Base-by-base conservation (phyloP, 106 monocot genomes). In the Allium fistulosum region DNA sequence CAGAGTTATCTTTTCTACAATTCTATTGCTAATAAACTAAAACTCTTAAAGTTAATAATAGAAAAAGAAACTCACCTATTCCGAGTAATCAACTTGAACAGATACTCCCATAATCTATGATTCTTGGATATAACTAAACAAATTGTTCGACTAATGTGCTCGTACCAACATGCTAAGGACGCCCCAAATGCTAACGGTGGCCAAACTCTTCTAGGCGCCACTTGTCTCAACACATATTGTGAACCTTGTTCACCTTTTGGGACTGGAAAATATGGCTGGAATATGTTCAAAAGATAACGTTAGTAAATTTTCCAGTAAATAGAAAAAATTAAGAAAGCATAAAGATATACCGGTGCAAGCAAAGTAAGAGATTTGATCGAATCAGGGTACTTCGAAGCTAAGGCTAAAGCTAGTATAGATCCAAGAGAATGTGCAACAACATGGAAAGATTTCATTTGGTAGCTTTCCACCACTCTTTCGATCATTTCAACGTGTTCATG, bases 401-500 rank as follows among this genome's bases (percentile, higher is more conserved):
- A 78, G 0, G 95, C 91, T 4, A 96, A 74, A 0, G 95, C 91
- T 7, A 96, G 75, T 37, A 96, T 80, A 53, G 78, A 96, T 7
- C 91, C 95, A 10, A 96, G 83, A 0, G 88, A 95, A 51, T 96
- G 95, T 0, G 95, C 95, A 7, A 96, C 91, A 46, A 85, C 76
- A 81, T 85, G 88, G 76, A 91, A 91, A 1, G 65, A 67, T 52
- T 75, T 57, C 45, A 95, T 69, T 5, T 74, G 55, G 73, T 77
- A 75, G 1, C 76, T 78, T 56, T 79, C 72, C 2, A 96, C 80
- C 0, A 91, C 88, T n/a, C 74, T 68, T 64, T 91, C 95, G 71
- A 96, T 96, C 95, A 91, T 91, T 26, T 88, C 86, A 4, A 96
- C 71, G 64, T 91, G 95, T 71, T 96, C 95, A 13, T 82, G 56